Percentiles rank a stretch among this genome's conserved stretches.
These are phyloP conservation scores for Nicotiana otophora DNA, from an alignment of 257 asterid species.

Conservation along the genomic window DNA sequence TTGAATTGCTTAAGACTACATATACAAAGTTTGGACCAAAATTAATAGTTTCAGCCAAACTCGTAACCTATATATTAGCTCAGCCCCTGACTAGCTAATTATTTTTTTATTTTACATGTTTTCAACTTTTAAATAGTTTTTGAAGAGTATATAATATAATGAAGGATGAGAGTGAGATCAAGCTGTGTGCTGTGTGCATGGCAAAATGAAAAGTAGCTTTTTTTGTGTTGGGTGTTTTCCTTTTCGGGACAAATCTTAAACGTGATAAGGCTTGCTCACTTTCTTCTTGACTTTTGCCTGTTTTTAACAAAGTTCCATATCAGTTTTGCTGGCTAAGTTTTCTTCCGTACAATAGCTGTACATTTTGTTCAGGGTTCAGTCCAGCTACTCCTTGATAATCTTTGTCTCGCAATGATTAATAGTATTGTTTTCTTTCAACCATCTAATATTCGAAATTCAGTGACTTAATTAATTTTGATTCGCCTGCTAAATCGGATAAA, in stretches of 20 bases:
- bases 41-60: too few relatives aligned
- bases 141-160: background rate
- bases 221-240: background rate
- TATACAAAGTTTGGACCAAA: too few relatives aligned
- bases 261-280: conserved; percentile 4
- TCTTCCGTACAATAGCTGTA: background rate
- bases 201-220: conserved; percentile 5
- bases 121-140: background rate
- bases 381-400: background rate
- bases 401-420: background rate
- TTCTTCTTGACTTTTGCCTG: background rate
- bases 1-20: too few relatives aligned
- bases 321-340: conserved; percentile 14
- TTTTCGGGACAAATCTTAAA: conserved; percentile 11
- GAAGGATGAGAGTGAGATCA: background rate
- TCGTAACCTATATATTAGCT: too few relatives aligned
- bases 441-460: too few relatives aligned
- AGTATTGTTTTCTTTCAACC: too few relatives aligned
- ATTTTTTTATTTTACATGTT: background rate
- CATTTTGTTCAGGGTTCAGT: background rate
- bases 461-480: too few relatives aligned
- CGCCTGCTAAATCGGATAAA: too few relatives aligned
- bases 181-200: conserved; percentile 14
- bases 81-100: too few relatives aligned
- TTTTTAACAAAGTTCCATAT: conserved; percentile 14